Evolutionary conservation across 1,139 yeast species (phyloP).

Genomic region (Candida gigantensis): DNA sequence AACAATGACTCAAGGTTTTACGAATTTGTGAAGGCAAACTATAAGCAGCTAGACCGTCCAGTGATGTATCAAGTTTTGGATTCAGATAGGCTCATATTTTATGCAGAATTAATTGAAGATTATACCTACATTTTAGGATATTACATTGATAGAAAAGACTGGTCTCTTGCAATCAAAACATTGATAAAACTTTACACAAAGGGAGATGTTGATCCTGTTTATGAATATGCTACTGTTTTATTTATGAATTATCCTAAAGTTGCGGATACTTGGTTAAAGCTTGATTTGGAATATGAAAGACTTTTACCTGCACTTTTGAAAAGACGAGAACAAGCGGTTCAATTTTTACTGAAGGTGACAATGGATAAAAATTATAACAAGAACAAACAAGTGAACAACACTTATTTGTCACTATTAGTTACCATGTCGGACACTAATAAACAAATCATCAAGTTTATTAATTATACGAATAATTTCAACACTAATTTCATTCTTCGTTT

Average conservation of each 20-base stretch:
- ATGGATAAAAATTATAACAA: slow-evolving; percentile 45
- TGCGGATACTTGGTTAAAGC: slow-evolving; percentile 76
- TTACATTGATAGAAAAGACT: slow-evolving; percentile 67
- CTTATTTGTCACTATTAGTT: slow-evolving; percentile 71
- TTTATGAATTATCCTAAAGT: slow-evolving; percentile 66
- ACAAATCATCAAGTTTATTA: slow-evolving; percentile 32
- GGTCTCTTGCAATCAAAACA: slow-evolving; percentile 71
- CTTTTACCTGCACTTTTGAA: slow-evolving; percentile 75
- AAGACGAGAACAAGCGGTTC: slow-evolving; percentile 58
- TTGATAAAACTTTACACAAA: slow-evolving; percentile 48
- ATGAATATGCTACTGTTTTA: slow-evolving; percentile 67
- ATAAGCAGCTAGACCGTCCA: slow-evolving; percentile 53
- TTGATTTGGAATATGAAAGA: slow-evolving; percentile 54
- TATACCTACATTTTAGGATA: slow-evolving; percentile 66
- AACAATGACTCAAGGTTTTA: slow-evolving; percentile 31
- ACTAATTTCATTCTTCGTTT: slow-evolving; percentile 74
- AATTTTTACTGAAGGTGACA: slow-evolving; percentile 63
- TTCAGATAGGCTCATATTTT: slow-evolving; percentile 62
- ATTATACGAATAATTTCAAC: slow-evolving; percentile 46
- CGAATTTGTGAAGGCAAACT: slow-evolving; percentile 53
- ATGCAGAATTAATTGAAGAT: slow-evolving; percentile 71
- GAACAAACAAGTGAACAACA: slow-evolving; percentile 63
- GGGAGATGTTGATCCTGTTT: slow-evolving; percentile 43
- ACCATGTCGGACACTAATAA: slow-evolving; percentile 42
- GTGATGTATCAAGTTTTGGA: slow-evolving; percentile 78